Evolutionary conservation across 1,284 basidiomycete species (phyloP).

Genomic region (Cutaneotrichosporon daszewskae): DNA sequence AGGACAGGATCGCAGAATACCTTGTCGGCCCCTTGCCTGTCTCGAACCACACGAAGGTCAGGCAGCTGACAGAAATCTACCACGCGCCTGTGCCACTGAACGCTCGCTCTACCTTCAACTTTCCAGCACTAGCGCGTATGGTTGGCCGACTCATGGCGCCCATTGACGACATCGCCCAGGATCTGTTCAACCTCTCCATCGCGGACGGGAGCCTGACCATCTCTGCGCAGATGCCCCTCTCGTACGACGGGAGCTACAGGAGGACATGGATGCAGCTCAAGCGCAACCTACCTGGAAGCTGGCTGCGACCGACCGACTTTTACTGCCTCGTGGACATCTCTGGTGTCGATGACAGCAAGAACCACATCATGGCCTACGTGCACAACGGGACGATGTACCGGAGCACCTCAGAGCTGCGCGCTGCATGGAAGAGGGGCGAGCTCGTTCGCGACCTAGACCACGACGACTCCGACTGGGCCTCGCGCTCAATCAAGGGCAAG

Average conservation of each 20-base stretch:
- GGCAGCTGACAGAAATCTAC: conserved; percentile 20
- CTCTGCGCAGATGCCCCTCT: conserved; percentile 53
- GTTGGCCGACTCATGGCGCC: conserved; percentile 21
- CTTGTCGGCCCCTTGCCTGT: conserved; percentile 40
- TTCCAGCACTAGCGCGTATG: conserved; percentile 45
- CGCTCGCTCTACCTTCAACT: conserved; percentile 19
- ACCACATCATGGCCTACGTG: conserved; percentile 52
- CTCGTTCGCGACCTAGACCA: conserved; percentile 50
- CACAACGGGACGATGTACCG: conserved; percentile 59
- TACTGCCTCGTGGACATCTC: conserved; percentile 52
- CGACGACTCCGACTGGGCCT: conserved; percentile 33
- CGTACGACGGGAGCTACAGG: conserved; percentile 59
- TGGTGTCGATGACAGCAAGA: conserved; percentile 54
- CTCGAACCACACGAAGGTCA: conserved; percentile 14
- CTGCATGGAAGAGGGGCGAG: conserved; percentile 55
- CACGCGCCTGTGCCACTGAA: conserved; percentile 21
- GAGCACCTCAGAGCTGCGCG: conserved; percentile 52
- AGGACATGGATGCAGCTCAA: conserved; percentile 26
- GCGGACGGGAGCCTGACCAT: conserved; percentile 53
- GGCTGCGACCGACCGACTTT: conserved; percentile 56
- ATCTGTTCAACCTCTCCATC: conserved; percentile 48
- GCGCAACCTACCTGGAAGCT: conserved; percentile 39
- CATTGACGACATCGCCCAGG: conserved; percentile 35
- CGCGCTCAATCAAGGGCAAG: conserved; percentile 46
- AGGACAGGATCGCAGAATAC: conserved; percentile 38